A percentile compares a stretch with the other conserved stretches of the same genome.
These are phyloP conservation scores for Alectoria sarmentosa DNA, from an alignment of 495 filamentous ascomycete genomes.

Conservation along the genomic window DNA sequence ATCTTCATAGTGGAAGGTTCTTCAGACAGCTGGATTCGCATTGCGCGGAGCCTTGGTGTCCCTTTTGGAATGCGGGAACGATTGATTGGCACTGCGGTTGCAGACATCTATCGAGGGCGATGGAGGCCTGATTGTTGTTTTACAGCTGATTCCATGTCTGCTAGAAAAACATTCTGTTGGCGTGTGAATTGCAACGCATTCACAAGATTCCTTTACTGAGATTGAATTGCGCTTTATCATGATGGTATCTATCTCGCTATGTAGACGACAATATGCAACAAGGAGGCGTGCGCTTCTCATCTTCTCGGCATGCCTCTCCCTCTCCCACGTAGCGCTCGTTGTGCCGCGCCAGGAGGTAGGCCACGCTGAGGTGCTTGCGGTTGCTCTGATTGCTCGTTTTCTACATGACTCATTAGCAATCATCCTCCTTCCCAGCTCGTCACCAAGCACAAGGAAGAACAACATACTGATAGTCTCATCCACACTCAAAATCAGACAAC, in stretches of 20 bases:
- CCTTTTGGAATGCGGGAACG: background rate
- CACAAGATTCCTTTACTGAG: background rate
- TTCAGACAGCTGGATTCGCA: background rate
- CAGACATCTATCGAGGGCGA: background rate
- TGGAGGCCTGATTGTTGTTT: background rate
- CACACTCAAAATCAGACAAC: conserved; percentile 89
- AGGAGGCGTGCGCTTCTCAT: conserved; percentile 4
- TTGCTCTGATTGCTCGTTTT: conserved; percentile 82
- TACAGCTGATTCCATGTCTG: background rate
- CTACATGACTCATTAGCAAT: conserved; percentile 29
- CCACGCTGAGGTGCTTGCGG: conserved; percentile 71
- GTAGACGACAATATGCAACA: background rate
- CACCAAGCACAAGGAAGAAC: conserved; percentile 2
- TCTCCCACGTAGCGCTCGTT: conserved; percentile 76
- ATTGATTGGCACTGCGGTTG: background rate
- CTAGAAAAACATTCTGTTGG: background rate
- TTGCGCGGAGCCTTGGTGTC: background rate
- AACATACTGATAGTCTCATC: conserved; percentile 88
- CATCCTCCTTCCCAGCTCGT: background rate
- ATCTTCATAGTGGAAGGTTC: background rate
- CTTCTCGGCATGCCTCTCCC: conserved; percentile 88
- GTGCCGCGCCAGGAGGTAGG: conserved; percentile 85
- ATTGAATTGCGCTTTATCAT: background rate
- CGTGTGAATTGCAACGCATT: background rate
- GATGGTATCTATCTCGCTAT: conserved; percentile 14